These are phyloP conservation scores for Przewalskia tangutica DNA, from an alignment of 257 asterid species.

Conservation along the genomic window DNA sequence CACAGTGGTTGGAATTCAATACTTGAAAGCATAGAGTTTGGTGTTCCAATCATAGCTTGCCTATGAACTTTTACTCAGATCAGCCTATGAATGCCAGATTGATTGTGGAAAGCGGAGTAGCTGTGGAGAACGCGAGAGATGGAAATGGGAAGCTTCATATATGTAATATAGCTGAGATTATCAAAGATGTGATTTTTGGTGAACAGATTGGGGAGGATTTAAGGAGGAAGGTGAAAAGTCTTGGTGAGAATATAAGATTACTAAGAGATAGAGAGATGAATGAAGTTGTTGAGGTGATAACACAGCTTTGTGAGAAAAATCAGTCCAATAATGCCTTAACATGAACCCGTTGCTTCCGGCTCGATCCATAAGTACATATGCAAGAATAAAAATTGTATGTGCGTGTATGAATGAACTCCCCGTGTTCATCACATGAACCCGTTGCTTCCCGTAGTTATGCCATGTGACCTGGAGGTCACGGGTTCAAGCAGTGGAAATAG, in stretches of 20 bases:
- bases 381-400: no score
- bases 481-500: no score
- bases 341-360: not conserved
- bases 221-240: not conserved
- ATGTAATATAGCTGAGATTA: not conserved
- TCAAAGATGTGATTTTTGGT: not conserved
- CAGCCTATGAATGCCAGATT: not conserved
- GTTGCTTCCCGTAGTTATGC: no score
- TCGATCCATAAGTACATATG: no score
- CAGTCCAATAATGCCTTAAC: not conserved
- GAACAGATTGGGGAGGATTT: not conserved
- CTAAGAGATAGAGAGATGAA: not conserved
- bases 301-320: not conserved
- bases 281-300: not conserved
- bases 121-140: not conserved
- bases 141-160: not conserved
- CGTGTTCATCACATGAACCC: no score
- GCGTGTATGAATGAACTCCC: not conserved
- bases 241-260: not conserved
- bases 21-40: not conserved
- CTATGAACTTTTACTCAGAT: not conserved
- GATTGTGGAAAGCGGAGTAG: not conserved
- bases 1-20: slow-evolving; percentile 4
- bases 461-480: no score
- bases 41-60: not conserved